Base-by-base conservation (phyloP, 345 rosid species). In the Murraya paniculata region DNA sequence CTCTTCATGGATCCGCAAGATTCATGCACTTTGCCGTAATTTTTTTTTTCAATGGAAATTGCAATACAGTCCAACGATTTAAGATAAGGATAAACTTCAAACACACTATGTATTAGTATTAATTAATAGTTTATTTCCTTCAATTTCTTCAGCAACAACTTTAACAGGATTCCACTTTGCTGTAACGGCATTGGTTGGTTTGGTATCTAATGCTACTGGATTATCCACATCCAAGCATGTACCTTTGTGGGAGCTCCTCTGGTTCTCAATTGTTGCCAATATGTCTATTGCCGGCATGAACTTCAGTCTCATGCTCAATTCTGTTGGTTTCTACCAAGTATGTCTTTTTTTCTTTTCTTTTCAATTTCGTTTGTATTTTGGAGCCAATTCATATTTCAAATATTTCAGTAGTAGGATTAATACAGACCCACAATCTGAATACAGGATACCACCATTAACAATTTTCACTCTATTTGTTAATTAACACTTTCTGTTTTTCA, bases 201-300 rank as follows among this genome's bases (percentile, higher is more conserved):
- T 93, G 75, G 93, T 90, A 33, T 95, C 97, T 1, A 95, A 95
- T 84, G 99, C 98, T 0, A 86, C 97, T 21, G 96, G 98, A 5
- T 75, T 91, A n/a, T 92, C 98, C 0, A 82, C 89, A 22, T 86
- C 94, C 0, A 95, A 91, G 95, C 85, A 88, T 48, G 87, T 95
- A 55, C 98, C 98, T 33, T 58, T 95, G 62, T 95, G 98, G 98
- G 98, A 95, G 90, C 98, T 95, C 78, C 86, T 95, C 14, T 95
- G 98, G 98, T 95, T 95, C 87, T 92, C 98, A 0, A 45, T 92
- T 6, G 90, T 95, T 16, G 98, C 98, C 68, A 95, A 95, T 59
- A 84, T 78, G 75, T 95, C 98, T 28, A 95, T 95, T 31, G 84
- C 96, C 2, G 93, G 93, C 68, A 95, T 95, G 98, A 95, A 93